Base-by-base conservation (phyloP, 2,329 filamentous ascomycete species). In the Blumeria hordei region DNA sequence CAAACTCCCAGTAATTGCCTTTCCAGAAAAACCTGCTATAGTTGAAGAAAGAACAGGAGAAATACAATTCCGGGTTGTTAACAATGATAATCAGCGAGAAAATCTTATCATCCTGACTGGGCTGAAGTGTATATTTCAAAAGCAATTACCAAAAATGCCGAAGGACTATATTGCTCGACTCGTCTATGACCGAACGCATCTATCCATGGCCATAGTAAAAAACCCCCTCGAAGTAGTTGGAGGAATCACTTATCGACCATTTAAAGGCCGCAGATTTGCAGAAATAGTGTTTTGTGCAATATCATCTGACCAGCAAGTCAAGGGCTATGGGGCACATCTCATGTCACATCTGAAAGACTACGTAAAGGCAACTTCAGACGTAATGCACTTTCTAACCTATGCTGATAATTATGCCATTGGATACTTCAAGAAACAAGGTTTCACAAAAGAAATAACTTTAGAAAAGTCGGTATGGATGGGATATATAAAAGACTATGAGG, bases 271-370 rank as follows among this genome's bases (percentile, higher is more conserved):
- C 55, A 79, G 85, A 62, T 98, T 98, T 65, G 92, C 92, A 60
- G 92, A 98, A 70, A 98, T 98, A 62, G 92, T 98, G 56, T 98
- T 98, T 66, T 98, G 90, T 67, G 92, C 92, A 61, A 94, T 98
- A 63, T 93, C 85, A 55, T 94, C 87, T 0, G 92, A 96, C 65
- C 92, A 98, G 68, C 92, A 98, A 69, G 92, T 98, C 62, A 98
- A 96, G 69, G 92, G 92, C 36, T 98, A 98, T 65, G 92, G 92
- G 59, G 90, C 92, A 10, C 90, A 96, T 72, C 74, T 98, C 18
- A 98, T 98, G 92, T 90, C 86, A 1, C 92, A 98, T 66, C 71
- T 98, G 49, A 98, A 98, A 68, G 83, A 98, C 71, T 98, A 95
- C 63, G 92, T 98, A 67, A 95, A 94, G 68, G 88, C 90, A 6